A percentile compares a stretch with the other conserved stretches of the same genome.
These are phyloP conservation scores for Blastobotrys illinoisensis DNA, from an alignment of 1,139 yeast species.

Conservation along the genomic window DNA sequence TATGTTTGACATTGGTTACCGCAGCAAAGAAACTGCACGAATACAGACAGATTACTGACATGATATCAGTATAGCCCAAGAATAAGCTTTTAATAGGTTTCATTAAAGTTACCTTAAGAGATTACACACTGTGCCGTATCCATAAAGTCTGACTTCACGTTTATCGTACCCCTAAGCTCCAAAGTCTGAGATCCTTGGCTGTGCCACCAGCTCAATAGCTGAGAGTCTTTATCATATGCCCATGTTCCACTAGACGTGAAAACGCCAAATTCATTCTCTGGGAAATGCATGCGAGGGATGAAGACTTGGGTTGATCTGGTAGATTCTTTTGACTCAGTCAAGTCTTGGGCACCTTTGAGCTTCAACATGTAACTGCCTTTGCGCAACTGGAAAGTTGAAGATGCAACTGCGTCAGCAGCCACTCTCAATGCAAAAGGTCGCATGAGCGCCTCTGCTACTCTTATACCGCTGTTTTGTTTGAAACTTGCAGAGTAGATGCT, in stretches of 20 bases:
- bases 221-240: conserved; percentile 45
- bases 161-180: conserved; percentile 20
- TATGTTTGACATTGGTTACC: too few relatives aligned
- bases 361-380: background rate
- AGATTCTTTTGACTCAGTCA: conserved; percentile 6
- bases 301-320: conserved; percentile 50
- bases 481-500: conserved; percentile 43
- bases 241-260: conserved; percentile 53
- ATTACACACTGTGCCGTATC: conserved; percentile 17
- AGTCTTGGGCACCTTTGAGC: background rate
- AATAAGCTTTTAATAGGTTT: too few relatives aligned
- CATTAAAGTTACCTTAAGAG: conserved; percentile 12
- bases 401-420: background rate
- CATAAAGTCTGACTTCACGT: conserved; percentile 14
- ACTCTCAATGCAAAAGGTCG: background rate
- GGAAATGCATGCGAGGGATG: conserved; percentile 68
- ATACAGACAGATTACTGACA: too few relatives aligned
- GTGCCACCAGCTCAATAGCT: conserved; percentile 66
- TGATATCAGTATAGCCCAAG: too few relatives aligned
- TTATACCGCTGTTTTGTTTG: conserved; percentile 8
- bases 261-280: conserved; percentile 42
- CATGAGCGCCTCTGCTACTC: background rate
- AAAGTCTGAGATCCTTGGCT: conserved; percentile 26
- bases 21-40: too few relatives aligned
- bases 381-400: background rate